Percentiles rank a stretch among this genome's conserved stretches.
Conservation (phyloP, 805 yeast genomes). For the Saccharomycopsis javanensis region DNA sequence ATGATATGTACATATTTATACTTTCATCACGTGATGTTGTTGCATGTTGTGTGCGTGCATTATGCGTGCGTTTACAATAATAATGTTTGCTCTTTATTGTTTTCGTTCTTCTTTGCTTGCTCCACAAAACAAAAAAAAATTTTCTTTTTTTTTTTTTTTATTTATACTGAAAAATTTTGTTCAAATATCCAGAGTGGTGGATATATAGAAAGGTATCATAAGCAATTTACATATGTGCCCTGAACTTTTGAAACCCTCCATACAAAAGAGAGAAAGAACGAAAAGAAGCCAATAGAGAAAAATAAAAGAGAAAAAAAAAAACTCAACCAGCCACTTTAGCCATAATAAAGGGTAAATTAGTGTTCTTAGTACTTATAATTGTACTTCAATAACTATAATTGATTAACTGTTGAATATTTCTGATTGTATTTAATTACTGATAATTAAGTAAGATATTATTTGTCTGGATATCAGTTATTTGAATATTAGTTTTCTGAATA, state of each 20-base stretch:
- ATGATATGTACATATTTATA: too few species aligned
- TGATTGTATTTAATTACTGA: too few species aligned
- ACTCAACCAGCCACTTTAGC: not conserved
- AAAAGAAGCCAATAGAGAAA: not conserved
- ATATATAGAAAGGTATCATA: too few species aligned
- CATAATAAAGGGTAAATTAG: not conserved
- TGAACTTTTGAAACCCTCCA: not conserved
- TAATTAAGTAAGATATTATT: not conserved
- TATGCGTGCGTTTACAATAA: too few species aligned
- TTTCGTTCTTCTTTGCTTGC: not conserved
- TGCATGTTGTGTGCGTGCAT: too few species aligned
- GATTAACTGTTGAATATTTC: not conserved
- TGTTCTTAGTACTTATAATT: not conserved
- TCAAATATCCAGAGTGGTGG: not conserved
- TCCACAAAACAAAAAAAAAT: too few species aligned
- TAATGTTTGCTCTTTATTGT: not conserved
- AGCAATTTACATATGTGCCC: not conserved
- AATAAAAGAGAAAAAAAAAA: not conserved
- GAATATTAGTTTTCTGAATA: too few species aligned
- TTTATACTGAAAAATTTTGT: not conserved
- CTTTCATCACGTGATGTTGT: too few species aligned
- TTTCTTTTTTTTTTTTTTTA: too few species aligned
- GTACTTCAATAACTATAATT: too few species aligned
- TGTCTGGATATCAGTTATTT: too few species aligned
- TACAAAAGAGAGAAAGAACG: too few species aligned